Percentiles rank a stretch among this genome's conserved stretches.
These are phyloP conservation scores for Paramarasmius palmivorus DNA, from an alignment of 1,284 basidiomycete genomes.

Conservation along the genomic window DNA sequence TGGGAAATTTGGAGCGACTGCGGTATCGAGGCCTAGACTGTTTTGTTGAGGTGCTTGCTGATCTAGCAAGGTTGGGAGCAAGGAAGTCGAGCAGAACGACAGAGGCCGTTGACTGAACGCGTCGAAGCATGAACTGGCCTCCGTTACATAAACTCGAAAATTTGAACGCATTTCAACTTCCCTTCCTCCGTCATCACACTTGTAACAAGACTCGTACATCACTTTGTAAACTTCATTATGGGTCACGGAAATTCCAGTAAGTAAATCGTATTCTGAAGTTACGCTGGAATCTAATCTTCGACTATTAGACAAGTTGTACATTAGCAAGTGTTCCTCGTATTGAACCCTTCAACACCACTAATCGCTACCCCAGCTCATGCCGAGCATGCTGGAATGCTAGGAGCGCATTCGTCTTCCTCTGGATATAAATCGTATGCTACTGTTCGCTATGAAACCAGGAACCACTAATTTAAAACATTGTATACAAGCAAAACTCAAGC, in stretches of 20 bases:
- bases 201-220: too few relatives aligned
- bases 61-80: conserved; percentile 9
- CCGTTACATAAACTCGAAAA: neutral
- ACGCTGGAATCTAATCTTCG: too few relatives aligned
- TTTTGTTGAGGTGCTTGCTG: neutral
- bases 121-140: conserved; percentile 33
- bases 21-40: neutral
- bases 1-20: neutral
- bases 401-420: conserved; percentile 74
- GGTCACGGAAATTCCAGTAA: conserved; percentile 76
- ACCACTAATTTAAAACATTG: conserved; percentile 1
- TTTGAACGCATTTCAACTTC: neutral
- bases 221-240: conserved; percentile 42
- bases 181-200: neutral
- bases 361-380: too few relatives aligned
- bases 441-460: conserved; percentile 3
- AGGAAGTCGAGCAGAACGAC: conserved; percentile 31
- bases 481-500: conserved; percentile 62
- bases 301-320: conserved; percentile 86
- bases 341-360: too few relatives aligned
- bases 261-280: too few relatives aligned
- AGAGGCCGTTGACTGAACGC: conserved; percentile 25
- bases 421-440: conserved; percentile 67
- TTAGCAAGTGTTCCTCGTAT: too few relatives aligned
- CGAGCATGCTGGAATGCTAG: conserved; percentile 77